Evolutionary conservation across 352 stramenopile species (phyloP).

Genomic region (Globisporangium spiculum): DNA sequence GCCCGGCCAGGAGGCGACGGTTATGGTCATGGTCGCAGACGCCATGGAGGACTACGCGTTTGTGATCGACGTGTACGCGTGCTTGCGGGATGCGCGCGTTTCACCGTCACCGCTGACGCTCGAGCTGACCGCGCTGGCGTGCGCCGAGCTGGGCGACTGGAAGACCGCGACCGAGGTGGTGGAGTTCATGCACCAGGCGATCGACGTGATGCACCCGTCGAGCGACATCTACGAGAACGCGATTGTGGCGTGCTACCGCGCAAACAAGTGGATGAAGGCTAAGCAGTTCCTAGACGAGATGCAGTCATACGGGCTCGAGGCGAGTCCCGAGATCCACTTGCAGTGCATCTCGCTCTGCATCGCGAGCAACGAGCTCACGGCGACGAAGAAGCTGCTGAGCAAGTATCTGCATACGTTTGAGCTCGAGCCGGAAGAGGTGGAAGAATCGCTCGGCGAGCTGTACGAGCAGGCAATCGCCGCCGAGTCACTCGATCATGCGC

Average conservation of each 20-base stretch:
- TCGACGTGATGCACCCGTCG: constrained; percentile 71
- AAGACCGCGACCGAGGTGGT: constrained; percentile 55
- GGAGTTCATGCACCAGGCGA: constrained; percentile 62
- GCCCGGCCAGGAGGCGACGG: constrained; percentile 66
- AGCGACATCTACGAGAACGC: constrained; percentile 71
- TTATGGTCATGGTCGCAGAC: constrained; percentile 78
- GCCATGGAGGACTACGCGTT: constrained; percentile 52
- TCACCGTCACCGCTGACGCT: constrained; percentile 66
- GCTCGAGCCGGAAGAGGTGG: constrained; percentile 34
- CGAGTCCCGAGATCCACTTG: constrained; percentile 48
- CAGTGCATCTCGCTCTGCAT: constrained; percentile 53
- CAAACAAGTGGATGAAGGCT: constrained; percentile 63
- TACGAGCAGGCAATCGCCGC: constrained; percentile 41
- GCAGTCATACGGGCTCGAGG: constrained; percentile 45
- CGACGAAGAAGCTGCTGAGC: constrained; percentile 40
- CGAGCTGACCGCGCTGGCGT: constrained; percentile 58
- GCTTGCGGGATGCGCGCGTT: constrained; percentile 50
- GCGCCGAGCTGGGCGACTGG: constrained; percentile 52
- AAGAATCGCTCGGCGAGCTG: constrained; percentile 36
- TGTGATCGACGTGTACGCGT: constrained; percentile 58
- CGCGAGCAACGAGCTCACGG: constrained; percentile 46
- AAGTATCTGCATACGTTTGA: constrained; percentile 40
- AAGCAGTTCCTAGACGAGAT: constrained; percentile 74
- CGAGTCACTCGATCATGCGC: constrained; percentile 45
- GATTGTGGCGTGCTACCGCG: constrained; percentile 47